These are phyloP conservation scores for Pichia sp. DNA, from an alignment of 1,139 yeast species.

Conservation along the genomic window DNA sequence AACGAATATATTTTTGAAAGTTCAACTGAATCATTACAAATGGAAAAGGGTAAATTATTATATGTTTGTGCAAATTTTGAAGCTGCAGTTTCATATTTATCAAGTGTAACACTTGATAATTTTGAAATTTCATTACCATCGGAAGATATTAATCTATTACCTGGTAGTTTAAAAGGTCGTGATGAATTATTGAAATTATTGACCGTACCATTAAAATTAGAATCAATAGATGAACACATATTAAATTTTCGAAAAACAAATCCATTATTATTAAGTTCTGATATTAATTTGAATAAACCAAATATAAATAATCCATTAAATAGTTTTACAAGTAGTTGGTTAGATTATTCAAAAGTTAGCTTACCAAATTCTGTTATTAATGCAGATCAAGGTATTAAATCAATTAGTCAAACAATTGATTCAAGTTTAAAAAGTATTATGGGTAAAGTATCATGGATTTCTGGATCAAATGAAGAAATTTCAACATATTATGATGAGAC, in stretches of 20 bases:
- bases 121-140: constrained; percentile 25
- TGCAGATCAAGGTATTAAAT: constrained; percentile 31
- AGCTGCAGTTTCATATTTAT: constrained; percentile 54
- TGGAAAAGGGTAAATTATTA: constrained; percentile 43
- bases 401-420: constrained; percentile 30
- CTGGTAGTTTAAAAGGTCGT: constrained; percentile 4
- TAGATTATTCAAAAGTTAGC: constrained; percentile 16
- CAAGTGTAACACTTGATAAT: constrained; percentile 39
- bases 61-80: constrained; percentile 61
- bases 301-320: background rate
- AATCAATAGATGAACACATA: constrained; percentile 23
- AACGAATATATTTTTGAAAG: constrained; percentile 34
- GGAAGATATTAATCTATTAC: constrained; percentile 6
- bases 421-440: constrained; percentile 29
- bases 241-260: constrained; percentile 14
- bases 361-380: constrained; percentile 26
- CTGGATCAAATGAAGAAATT: constrained; percentile 10
- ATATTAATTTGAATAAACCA: too few relatives aligned
- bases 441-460: constrained; percentile 29
- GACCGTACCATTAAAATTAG: constrained; percentile 22
- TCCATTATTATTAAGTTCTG: too few relatives aligned
- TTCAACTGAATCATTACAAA: constrained; percentile 17
- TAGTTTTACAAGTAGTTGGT: constrained; percentile 3
- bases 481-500: background rate
- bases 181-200: constrained; percentile 14